These are phyloP conservation scores for Dothistroma septosporum DNA, from an alignment of 2,329 filamentous ascomycete species.

Conservation along the genomic window DNA sequence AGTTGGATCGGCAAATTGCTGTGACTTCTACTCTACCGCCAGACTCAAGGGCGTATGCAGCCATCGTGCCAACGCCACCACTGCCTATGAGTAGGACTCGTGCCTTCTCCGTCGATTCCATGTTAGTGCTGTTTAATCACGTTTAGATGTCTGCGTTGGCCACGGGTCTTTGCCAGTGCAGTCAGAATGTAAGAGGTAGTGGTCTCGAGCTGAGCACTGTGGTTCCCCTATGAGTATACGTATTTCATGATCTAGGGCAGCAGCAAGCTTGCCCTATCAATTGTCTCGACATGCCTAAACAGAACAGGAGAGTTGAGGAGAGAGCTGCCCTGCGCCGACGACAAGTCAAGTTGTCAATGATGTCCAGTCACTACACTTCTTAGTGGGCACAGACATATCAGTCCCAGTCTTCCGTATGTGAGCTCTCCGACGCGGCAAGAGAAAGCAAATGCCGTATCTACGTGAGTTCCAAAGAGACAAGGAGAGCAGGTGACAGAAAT, in stretches of 20 bases:
- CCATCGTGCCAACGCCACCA: constrained; percentile 56
- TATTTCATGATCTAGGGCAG: neutral
- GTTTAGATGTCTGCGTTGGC: neutral
- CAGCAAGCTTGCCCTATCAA: constrained; percentile 3
- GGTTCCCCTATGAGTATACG: neutral
- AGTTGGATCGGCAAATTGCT: constrained; percentile 56
- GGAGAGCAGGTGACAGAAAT: neutral
- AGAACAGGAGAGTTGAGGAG: constrained; percentile 9
- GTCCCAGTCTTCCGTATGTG: no score
- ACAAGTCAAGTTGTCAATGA: neutral
- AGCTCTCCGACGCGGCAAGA: no score
- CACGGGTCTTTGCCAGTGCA: neutral
- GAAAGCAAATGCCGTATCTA: no score
- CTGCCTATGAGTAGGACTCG: constrained; percentile 52
- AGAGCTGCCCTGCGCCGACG: constrained; percentile 4
- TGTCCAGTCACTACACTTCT: neutral
- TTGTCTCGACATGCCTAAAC: neutral
- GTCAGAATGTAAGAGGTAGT: no score
- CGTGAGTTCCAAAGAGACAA: neutral
- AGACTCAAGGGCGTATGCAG: constrained; percentile 52
- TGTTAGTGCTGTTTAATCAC: constrained; percentile 1
- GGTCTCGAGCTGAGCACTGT: neutral
- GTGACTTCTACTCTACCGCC: constrained; percentile 52
- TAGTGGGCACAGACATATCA: no score
- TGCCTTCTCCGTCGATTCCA: constrained; percentile 28